Conservation (phyloP, 2,329 filamentous ascomycete genomes). For the Aaosphaeria arxii region DNA sequence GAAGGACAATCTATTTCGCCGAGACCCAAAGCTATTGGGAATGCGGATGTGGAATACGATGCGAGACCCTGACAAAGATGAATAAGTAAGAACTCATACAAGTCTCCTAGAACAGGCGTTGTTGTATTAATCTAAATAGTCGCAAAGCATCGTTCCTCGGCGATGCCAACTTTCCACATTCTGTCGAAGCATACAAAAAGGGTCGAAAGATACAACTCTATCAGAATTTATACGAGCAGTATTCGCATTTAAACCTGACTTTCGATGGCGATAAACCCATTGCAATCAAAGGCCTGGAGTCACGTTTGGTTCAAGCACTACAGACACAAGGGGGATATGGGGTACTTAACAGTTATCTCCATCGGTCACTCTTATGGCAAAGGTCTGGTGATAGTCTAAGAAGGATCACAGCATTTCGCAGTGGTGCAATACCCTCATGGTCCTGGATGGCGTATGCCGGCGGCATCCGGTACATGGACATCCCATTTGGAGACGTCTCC, state of each 20-base stretch:
- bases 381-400: not conserved
- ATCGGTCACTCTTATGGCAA: conserved; percentile 6
- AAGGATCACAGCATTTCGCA: not conserved
- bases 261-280: conserved; percentile 1
- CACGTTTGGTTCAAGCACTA: conserved; percentile 1
- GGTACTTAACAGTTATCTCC: conserved; percentile 2
- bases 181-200: conserved; percentile 1
- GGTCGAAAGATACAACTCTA: conserved; percentile 2
- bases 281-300: conserved; percentile 5
- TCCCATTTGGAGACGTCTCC: conserved; percentile 1
- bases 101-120: not conserved
- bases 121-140: not conserved
- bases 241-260: conserved; percentile 3
- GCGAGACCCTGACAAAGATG: conserved; percentile 9
- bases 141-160: conserved; percentile 6
- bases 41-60: conserved; percentile 10
- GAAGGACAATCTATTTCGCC: conserved; percentile 17
- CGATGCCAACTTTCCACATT: conserved; percentile 5
- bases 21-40: conserved; percentile 20
- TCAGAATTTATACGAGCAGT: conserved; percentile 3
- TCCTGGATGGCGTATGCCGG: conserved; percentile 8
- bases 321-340: conserved; percentile 3
- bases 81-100: conserved; percentile 3
- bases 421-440: conserved; percentile 2
- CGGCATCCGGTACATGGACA: conserved; percentile 4